These are phyloP conservation scores for Bryopsis sp. DNA, from an alignment of 139 green algal species.

Conservation along the genomic window DNA sequence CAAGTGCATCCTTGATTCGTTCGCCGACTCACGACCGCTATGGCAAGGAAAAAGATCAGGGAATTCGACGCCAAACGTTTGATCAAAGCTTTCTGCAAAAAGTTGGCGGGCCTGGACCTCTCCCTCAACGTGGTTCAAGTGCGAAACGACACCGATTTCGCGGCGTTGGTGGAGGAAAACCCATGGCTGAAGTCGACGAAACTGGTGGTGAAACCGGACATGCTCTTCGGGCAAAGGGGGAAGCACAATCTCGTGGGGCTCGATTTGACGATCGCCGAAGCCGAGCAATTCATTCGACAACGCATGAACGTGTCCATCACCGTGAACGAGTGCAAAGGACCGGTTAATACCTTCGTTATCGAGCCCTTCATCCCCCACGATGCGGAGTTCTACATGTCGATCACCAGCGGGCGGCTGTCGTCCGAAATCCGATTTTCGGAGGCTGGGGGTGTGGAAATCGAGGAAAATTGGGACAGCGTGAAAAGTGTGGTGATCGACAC, in stretches of 20 bases:
- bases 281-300: conserved; percentile 61
- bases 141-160: conserved; percentile 43
- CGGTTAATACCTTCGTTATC: conserved; percentile 81
- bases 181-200: conserved; percentile 54
- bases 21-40: not conserved
- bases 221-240: conserved; percentile 90
- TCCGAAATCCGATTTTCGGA: conserved; percentile 52
- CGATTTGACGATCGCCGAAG: conserved; percentile 48
- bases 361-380: conserved; percentile 89
- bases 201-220: conserved; percentile 92
- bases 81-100: conserved; percentile 59
- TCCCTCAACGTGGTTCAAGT: conserved; percentile 40
- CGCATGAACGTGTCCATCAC: conserved; percentile 49
- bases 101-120: conserved; percentile 61
- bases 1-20: not conserved
- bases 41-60: conserved; percentile 26
- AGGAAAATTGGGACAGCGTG: conserved; percentile 90
- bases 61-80: conserved; percentile 79
- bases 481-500: conserved; percentile 43
- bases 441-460: conserved; percentile 76
- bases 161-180: conserved; percentile 48
- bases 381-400: conserved; percentile 19
- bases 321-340: conserved; percentile 53
- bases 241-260: conserved; percentile 88
- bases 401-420: conserved; percentile 35